Base-by-base conservation (phyloP, 805 yeast species). In the Nakazawaea peltata region DNA sequence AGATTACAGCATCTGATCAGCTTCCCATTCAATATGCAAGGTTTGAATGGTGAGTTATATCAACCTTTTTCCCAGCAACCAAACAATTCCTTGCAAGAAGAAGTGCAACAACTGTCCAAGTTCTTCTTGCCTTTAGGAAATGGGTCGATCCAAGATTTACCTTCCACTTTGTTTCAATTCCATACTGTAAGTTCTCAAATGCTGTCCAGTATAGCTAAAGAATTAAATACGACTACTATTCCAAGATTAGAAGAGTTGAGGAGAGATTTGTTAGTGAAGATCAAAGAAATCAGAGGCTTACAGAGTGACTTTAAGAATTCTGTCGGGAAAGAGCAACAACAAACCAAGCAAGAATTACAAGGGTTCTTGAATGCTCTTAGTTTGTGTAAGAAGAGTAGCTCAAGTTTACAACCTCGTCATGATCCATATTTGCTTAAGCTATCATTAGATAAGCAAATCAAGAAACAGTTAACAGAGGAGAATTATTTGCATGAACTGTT, bases 401-500 rank as follows among this genome's bases (percentile, higher is more conserved):
- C 63, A 29, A 55, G 59, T 45, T 65, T 59, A 38, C 52, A 55
- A 39, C 69, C 77, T 12, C 73, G 68, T 44, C 72, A 74, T 46
- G 98, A 90, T 54, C 97, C 98, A 2, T 87, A 76, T 49, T 56
- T 92, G 41, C 67, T 84, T 31, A 84, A 83, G 54, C 61, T 76
- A 28, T 59, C 67, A 27, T 63, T 90, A 44, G 95, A 90, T 47
- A 69, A 75, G 51, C 90, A 81, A 55, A 73, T 92, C 49, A 78
- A 71, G 47, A 72, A 70, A 45, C 95, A 86, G 54, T 57, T 90
- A 30, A 68, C 69, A 14, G 96, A 86, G 57, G 97, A 90, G 55
- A 81, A 81, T 56, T 81, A 78, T 49, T 64, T 90, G 31, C 85
- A 86, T 51, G 95, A 88, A 54, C 95, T 97, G 0, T 90, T 73